Percentiles rank a stretch among this genome's conserved stretches.
Conservation (phyloP, 2,329 filamentous ascomycete genomes). For the Trichoderma simmonsii region DNA sequence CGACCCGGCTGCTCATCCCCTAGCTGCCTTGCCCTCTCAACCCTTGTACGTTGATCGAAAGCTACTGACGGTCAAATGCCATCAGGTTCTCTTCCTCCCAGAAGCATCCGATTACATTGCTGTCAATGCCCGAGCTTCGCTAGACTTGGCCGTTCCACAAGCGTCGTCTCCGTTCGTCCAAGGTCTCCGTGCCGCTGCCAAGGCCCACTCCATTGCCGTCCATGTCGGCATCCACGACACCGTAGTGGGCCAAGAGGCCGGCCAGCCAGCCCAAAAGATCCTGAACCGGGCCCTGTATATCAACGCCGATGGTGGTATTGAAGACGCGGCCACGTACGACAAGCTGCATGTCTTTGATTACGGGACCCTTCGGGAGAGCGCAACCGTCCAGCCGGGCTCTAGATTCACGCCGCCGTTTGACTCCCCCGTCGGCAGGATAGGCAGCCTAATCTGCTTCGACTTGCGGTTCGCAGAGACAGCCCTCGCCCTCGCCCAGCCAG, state of each 20-base stretch:
- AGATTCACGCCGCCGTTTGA: conserved; percentile 66
- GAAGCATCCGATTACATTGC: conserved; percentile 91
- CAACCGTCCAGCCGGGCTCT: conserved; percentile 65
- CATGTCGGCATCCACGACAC: conserved; percentile 88
- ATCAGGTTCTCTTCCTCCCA: conserved; percentile 78
- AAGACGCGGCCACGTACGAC: conserved; percentile 59
- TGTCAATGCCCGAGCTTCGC: conserved; percentile 61
- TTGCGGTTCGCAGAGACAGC: conserved; percentile 77
- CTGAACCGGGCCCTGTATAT: conserved; percentile 56
- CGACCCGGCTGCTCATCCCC: neutral
- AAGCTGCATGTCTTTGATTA: conserved; percentile 90
- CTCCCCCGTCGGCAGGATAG: conserved; percentile 72
- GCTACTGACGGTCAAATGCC: conserved; percentile 13
- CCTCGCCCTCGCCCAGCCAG: conserved; percentile 56
- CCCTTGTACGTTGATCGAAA: neutral
- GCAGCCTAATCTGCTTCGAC: conserved; percentile 86
- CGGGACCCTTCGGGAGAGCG: conserved; percentile 46
- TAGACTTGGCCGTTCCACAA: conserved; percentile 67
- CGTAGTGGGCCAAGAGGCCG: conserved; percentile 7
- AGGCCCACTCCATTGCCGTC: conserved; percentile 62
- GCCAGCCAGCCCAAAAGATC: conserved; percentile 31
- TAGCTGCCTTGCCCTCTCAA: neutral
- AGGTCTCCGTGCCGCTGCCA: conserved; percentile 69
- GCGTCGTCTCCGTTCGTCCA: conserved; percentile 68
- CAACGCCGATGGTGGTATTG: conserved; percentile 40